These are phyloP conservation scores for Sclerotinia trifoliorum DNA, from an alignment of 2,329 filamentous ascomycete genomes.

Conservation along the genomic window DNA sequence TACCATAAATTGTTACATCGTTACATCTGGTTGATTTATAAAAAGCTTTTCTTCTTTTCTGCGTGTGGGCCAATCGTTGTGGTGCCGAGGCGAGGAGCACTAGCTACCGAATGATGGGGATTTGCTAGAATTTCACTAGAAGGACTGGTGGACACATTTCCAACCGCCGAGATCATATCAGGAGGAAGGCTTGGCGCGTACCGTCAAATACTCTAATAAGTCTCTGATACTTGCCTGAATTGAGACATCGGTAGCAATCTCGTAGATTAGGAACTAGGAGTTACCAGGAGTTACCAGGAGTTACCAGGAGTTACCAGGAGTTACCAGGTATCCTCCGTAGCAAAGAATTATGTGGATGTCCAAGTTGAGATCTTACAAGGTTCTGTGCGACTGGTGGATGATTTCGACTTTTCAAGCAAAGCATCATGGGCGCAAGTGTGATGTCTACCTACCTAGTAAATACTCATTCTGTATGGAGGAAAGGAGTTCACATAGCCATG, in stretches of 20 bases:
- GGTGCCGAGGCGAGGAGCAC: constrained; percentile 1
- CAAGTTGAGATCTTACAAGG: not conserved
- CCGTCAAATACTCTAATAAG: not conserved
- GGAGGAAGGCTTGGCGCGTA: not conserved
- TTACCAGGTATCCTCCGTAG: not conserved
- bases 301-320: no score
- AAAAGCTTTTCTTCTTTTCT: not conserved
- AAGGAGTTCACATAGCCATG: constrained; percentile 13
- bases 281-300: no score
- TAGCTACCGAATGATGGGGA: constrained; percentile 22
- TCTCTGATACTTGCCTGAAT: not conserved
- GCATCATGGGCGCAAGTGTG: not conserved
- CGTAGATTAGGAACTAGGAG: not conserved
- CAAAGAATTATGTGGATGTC: not conserved
- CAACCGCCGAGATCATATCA: not conserved
- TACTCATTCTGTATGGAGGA: not conserved
- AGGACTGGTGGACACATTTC: not conserved
- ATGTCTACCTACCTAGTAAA: not conserved
- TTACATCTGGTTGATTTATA: not conserved
- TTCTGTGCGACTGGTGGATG: constrained; percentile 9
- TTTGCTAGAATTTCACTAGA: constrained; percentile 14
- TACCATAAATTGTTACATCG: not conserved
- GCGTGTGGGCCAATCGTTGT: constrained; percentile 11
- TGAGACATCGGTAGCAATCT: not conserved
- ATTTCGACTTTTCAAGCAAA: not conserved